These are phyloP conservation scores for Tolypocladium tropicale DNA, from an alignment of 2,329 filamentous ascomycete species.

Conservation along the genomic window DNA sequence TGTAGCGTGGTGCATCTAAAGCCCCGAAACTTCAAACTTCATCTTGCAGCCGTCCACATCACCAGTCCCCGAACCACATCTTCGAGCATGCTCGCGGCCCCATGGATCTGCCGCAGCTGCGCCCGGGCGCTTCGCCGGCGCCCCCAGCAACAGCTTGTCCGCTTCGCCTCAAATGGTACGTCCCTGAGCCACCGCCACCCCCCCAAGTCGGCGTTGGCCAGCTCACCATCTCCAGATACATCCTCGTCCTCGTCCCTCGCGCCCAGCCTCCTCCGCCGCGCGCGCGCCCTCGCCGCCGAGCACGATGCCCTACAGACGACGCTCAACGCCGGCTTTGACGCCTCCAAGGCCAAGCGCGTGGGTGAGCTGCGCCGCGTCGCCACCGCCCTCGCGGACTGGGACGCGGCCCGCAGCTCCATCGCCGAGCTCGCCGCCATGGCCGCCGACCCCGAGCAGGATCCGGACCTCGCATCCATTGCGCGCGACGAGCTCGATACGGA, in stretches of 20 bases:
- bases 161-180: constrained; percentile 22
- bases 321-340: constrained; percentile 45
- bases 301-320: constrained; percentile 41
- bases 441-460: constrained; percentile 35
- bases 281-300: constrained; percentile 46
- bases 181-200: neutral
- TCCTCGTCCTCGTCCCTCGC: constrained; percentile 25
- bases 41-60: neutral
- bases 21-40: neutral
- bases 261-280: constrained; percentile 47
- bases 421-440: constrained; percentile 40
- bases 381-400: constrained; percentile 47
- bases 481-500: constrained; percentile 71
- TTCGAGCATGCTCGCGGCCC: constrained; percentile 19
- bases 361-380: constrained; percentile 52
- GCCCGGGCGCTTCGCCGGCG: constrained; percentile 16
- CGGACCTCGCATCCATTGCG: constrained; percentile 68
- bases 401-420: constrained; percentile 41
- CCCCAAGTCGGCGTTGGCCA: neutral
- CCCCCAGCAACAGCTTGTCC: constrained; percentile 14
- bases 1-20: neutral
- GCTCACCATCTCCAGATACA: constrained; percentile 11
- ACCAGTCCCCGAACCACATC: neutral
- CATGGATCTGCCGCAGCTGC: constrained; percentile 27
- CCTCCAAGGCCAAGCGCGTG: constrained; percentile 45